Conservation (phyloP, 225 moss, liverwort and hornwort genomes). For the Bryum argenteum region DNA sequence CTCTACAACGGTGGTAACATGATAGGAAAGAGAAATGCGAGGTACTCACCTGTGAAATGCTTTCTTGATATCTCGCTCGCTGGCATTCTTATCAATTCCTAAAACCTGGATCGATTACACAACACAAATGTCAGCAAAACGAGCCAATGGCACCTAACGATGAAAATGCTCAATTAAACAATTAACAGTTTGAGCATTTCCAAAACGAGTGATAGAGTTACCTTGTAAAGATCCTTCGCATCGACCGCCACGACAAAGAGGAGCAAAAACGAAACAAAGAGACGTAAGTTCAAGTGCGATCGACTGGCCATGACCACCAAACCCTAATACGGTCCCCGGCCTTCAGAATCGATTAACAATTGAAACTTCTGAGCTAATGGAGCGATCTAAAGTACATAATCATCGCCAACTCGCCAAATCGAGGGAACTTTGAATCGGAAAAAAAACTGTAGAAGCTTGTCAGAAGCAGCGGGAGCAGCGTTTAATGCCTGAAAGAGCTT, state of each 20-base stretch:
- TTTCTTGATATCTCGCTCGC: conserved; percentile 84
- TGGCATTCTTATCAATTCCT: conserved; percentile 81
- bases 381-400: neutral
- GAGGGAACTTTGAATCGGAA: neutral
- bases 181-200: neutral
- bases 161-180: too few species aligned
- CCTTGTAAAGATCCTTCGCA: conserved; percentile 85
- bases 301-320: conserved; percentile 41
- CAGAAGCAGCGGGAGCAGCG: neutral
- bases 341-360: conserved; percentile 6
- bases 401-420: conserved; percentile 1
- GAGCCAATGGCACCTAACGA: too few species aligned
- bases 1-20: conserved; percentile 6
- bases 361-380: neutral
- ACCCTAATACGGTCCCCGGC: conserved; percentile 26
- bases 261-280: conserved; percentile 34
- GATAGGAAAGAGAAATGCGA: neutral
- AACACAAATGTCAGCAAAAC: conserved; percentile 4
- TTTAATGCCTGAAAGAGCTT: neutral
- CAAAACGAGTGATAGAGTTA: conserved; percentile 6
- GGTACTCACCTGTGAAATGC: conserved; percentile 87
- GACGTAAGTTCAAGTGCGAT: conserved; percentile 34
- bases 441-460: conserved; percentile 7
- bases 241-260: conserved; percentile 48
- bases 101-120: conserved; percentile 57